Evolutionary conservation across 2,329 filamentous ascomycete genomes (phyloP).

Genomic region (Neocucurbitaria cava): DNA sequence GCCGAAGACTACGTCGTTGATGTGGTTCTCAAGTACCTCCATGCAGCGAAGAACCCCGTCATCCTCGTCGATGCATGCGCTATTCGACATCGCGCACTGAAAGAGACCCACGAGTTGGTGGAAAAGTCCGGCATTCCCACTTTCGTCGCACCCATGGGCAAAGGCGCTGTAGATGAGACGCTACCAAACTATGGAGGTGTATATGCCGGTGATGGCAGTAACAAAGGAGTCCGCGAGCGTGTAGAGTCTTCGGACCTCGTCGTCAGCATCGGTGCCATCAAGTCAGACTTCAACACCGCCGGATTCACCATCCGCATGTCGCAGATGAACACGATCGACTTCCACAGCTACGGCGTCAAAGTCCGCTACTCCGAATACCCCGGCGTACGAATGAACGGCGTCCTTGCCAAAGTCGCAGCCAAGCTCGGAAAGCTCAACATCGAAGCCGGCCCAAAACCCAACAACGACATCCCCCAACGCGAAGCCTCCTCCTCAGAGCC

Average conservation of each 20-base stretch:
- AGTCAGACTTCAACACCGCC: constrained; percentile 82
- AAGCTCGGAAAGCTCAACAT: constrained; percentile 64
- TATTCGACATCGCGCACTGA: constrained; percentile 74
- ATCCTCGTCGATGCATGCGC: constrained; percentile 86
- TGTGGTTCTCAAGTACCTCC: constrained; percentile 75
- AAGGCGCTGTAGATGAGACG: constrained; percentile 80
- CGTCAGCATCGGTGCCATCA: constrained; percentile 71
- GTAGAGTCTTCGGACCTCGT: constrained; percentile 76
- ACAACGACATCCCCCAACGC: constrained; percentile 57
- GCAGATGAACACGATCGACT: constrained; percentile 79
- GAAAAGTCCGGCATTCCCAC: constrained; percentile 77
- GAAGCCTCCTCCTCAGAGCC: constrained; percentile 41
- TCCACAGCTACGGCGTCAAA: constrained; percentile 75
- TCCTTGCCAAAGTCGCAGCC: constrained; percentile 73
- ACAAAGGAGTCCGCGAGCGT: constrained; percentile 66
- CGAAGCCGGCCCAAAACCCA: constrained; percentile 59
- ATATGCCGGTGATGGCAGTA: constrained; percentile 80
- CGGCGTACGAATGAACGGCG: constrained; percentile 77
- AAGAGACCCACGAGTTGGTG: constrained; percentile 76
- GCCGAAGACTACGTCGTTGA: constrained; percentile 84
- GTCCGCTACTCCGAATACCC: constrained; percentile 83
- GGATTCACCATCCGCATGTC: constrained; percentile 83
- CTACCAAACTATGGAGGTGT: constrained; percentile 81
- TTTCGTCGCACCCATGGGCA: constrained; percentile 91
- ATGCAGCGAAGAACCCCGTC: constrained; percentile 75